phyloP scores from a whole-genome alignment of 2,329 filamentous ascomycete species.

The Lasiodiplodia gonubiensis region DNA sequence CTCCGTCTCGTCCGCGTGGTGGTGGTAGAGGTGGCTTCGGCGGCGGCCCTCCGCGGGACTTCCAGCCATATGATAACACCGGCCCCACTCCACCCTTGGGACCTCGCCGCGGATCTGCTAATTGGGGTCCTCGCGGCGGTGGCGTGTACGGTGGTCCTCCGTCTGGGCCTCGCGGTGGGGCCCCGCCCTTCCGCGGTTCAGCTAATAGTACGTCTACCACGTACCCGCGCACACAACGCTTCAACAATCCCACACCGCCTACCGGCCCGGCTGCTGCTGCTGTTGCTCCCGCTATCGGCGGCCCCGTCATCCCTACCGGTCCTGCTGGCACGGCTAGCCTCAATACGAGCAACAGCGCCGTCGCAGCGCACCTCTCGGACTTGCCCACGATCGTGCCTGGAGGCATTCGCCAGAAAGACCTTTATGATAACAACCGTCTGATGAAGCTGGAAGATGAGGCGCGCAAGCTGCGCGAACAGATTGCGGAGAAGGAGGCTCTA shows the following conservation, averaged over 20 bases:
- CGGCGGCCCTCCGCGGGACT: conserved; percentile 31
- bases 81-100: conserved; percentile 41
- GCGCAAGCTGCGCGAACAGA: conserved; percentile 50
- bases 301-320: conserved; percentile 30
- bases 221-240: conserved; percentile 55
- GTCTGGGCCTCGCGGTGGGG: conserved; percentile 42
- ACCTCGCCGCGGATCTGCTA: conserved; percentile 42
- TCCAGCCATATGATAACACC: conserved; percentile 38
- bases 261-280: conserved; percentile 26
- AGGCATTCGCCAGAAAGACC: conserved; percentile 47
- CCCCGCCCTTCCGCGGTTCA: conserved; percentile 48
- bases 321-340: conserved; percentile 19
- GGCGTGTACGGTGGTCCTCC: conserved; percentile 39
- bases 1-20: conserved; percentile 48
- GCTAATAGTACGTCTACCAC: conserved; percentile 52
- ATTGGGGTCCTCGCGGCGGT: conserved; percentile 42
- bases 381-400: conserved; percentile 53
- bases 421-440: conserved; percentile 51
- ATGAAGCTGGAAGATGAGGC: conserved; percentile 55
- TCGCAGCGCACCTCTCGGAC: conserved; percentile 44
- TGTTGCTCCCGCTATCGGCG: conserved; percentile 20
- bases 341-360: conserved; percentile 35
- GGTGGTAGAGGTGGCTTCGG: conserved; percentile 49
- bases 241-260: conserved; percentile 35
- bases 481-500: conserved; percentile 54